phyloP scores from a whole-genome alignment of 495 filamentous ascomycete genomes.

The Sporormia fimetaria region DNA sequence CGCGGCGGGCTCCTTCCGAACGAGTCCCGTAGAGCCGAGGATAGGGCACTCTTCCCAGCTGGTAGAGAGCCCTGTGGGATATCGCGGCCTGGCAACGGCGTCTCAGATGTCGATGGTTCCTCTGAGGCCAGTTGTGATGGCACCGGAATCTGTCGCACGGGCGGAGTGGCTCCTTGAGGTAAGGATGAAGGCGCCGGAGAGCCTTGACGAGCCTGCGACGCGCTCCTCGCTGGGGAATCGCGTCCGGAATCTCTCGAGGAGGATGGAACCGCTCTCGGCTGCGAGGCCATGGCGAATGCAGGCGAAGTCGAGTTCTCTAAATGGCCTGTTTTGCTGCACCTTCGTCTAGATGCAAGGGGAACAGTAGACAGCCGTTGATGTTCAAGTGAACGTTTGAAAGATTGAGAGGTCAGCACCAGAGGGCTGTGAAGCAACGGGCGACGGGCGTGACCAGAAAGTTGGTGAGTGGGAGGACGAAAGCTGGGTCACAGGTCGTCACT shows the following conservation, averaged over 20 bases:
- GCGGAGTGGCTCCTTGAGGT: slow-evolving; percentile 11
- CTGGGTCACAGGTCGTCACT: no score
- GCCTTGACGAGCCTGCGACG: slow-evolving; percentile 25
- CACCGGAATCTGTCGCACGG: slow-evolving; percentile 26
- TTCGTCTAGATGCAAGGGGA: no score
- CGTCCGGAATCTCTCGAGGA: slow-evolving; percentile 14
- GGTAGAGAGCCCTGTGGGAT: slow-evolving; percentile 23
- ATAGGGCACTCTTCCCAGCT: slow-evolving; percentile 33
- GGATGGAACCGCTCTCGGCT: slow-evolving; percentile 14
- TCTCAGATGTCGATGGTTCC: slow-evolving; percentile 23
- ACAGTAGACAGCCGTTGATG: no score
- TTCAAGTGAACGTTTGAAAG: no score
- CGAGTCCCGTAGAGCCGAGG: slow-evolving; percentile 30
- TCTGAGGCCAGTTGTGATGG: slow-evolving; percentile 22
- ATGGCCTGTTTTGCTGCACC: background rate
- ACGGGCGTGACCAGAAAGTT: no score
- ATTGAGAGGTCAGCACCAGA: no score
- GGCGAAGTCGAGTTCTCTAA: background rate
- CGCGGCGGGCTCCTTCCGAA: slow-evolving; percentile 29
- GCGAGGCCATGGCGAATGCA: slow-evolving; percentile 18
- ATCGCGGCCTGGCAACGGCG: slow-evolving; percentile 29
- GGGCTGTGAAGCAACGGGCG: no score
- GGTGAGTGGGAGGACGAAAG: no score
- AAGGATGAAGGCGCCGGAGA: slow-evolving; percentile 26
- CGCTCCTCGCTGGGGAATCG: slow-evolving; percentile 11